These are phyloP conservation scores for Leccinum olivaceopallidum DNA, from an alignment of 768 basidiomycete genomes.

Conservation along the genomic window DNA sequence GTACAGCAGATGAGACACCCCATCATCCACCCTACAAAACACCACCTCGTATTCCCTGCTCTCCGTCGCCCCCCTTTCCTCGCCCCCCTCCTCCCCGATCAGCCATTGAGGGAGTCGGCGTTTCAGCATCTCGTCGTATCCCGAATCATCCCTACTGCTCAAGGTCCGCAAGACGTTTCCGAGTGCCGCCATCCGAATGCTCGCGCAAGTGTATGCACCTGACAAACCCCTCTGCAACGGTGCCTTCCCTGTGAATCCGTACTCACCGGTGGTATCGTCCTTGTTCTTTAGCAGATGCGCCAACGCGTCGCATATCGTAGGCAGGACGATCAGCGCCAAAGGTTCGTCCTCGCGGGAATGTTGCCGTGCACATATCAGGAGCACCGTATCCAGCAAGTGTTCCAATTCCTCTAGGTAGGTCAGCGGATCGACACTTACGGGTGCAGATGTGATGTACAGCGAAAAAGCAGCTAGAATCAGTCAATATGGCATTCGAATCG, in stretches of 20 bases:
- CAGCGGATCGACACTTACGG: conserved; percentile 35
- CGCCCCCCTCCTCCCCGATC: conserved; percentile 24
- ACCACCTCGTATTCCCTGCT: conserved; percentile 17
- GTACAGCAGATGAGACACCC: conserved; percentile 22
- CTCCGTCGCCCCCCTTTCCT: conserved; percentile 24
- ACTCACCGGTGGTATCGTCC: conserved; percentile 30
- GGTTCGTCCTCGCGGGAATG: conserved; percentile 49
- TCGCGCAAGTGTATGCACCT: conserved; percentile 13
- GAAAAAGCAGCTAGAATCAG: conserved; percentile 43
- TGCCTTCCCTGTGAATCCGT: background rate
- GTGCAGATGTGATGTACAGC: conserved; percentile 38
- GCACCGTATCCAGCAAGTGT: conserved; percentile 48
- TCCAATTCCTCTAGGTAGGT: conserved; percentile 44
- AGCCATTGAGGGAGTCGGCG: background rate
- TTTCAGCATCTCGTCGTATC: conserved; percentile 23
- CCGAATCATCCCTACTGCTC: conserved; percentile 12
- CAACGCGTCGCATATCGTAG: conserved; percentile 53
- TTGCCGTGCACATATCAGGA: conserved; percentile 48
- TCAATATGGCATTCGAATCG: conserved; percentile 16
- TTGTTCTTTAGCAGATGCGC: conserved; percentile 35
- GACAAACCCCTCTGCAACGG: background rate
- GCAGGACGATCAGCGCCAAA: conserved; percentile 49
- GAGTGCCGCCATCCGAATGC: conserved; percentile 53
- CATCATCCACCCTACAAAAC: conserved; percentile 19
- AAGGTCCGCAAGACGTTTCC: conserved; percentile 39